Evolutionary conservation across 768 basidiomycete species (phyloP).

Genomic region (Tricholoma furcatifolium): DNA sequence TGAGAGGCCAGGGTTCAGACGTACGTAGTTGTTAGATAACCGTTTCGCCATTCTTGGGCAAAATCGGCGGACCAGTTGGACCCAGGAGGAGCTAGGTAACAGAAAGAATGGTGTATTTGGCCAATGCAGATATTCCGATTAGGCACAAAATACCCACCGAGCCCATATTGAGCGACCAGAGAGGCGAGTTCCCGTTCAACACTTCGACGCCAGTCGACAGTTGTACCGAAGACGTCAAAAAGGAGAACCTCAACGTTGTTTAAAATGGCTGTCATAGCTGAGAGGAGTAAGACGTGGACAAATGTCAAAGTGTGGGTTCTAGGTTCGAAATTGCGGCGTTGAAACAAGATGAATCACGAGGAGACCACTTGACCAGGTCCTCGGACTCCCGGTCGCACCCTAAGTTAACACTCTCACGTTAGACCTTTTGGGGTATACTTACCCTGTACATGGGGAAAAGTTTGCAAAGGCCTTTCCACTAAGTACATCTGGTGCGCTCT

Average conservation of each 20-base stretch:
- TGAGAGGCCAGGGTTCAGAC: conserved; percentile 15
- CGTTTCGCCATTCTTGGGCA: conserved; percentile 54
- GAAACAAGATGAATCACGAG: too few species aligned
- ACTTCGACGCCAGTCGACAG: conserved; percentile 44
- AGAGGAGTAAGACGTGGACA: background rate
- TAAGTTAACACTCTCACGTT: too few species aligned
- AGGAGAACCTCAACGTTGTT: conserved; percentile 38
- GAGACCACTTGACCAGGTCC: too few species aligned
- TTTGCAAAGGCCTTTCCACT: too few species aligned
- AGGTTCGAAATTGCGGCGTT: background rate
- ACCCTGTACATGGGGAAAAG: too few species aligned
- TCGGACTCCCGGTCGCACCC: too few species aligned
- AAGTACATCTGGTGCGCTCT: too few species aligned
- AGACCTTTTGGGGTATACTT: too few species aligned
- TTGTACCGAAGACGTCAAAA: conserved; percentile 53
- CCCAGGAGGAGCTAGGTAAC: conserved; percentile 16
- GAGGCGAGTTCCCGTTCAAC: conserved; percentile 30
- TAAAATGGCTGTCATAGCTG: conserved; percentile 3
- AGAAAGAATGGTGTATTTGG: background rate
- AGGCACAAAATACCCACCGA: background rate
- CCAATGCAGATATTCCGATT: too few species aligned
- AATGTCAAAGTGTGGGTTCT: background rate
- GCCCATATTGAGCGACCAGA: conserved; percentile 18
- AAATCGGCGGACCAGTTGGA: conserved; percentile 43
- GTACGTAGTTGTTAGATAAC: conserved; percentile 48